Conservation (phyloP, 108 stramenopile genomes). For the Skeletonema marinoi region DNA sequence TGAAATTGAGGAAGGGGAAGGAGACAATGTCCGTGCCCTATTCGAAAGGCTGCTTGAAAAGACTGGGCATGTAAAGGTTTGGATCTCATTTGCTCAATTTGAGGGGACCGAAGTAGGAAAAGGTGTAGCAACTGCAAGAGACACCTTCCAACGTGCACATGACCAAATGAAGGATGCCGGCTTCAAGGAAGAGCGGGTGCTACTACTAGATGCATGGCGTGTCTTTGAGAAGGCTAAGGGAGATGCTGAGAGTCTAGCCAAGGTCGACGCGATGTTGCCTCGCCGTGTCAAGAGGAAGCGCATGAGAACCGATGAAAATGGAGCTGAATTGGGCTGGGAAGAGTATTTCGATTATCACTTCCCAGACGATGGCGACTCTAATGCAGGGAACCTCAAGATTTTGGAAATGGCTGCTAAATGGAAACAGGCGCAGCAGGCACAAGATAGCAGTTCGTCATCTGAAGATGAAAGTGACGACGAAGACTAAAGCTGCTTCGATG, state of each 20-base stretch:
- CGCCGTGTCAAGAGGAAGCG: slow-evolving; percentile 93
- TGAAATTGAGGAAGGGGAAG: slow-evolving; percentile 91
- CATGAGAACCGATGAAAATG: slow-evolving; percentile 84
- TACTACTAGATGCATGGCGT: slow-evolving; percentile 96
- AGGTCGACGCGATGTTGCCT: slow-evolving; percentile 89
- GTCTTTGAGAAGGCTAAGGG: slow-evolving; percentile 88
- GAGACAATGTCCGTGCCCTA: slow-evolving; percentile 74
- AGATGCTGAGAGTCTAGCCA: slow-evolving; percentile 55
- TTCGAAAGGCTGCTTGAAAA: slow-evolving; percentile 94
- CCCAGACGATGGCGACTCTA: slow-evolving; percentile 92
- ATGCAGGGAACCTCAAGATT: slow-evolving; percentile 88
- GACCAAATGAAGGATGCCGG: slow-evolving; percentile 83
- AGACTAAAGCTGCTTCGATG: neutral
- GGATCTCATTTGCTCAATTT: slow-evolving; percentile 84
- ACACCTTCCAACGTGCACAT: slow-evolving; percentile 86
- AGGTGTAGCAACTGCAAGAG: slow-evolving; percentile 74
- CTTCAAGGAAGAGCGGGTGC: slow-evolving; percentile 91
- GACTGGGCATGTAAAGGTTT: slow-evolving; percentile 95
- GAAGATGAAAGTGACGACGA: slow-evolving; percentile 51
- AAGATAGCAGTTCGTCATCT: slow-evolving; percentile 45
- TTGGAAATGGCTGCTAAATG: slow-evolving; percentile 97
- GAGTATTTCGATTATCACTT: slow-evolving; percentile 99
- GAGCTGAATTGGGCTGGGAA: slow-evolving; percentile 92
- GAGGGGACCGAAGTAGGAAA: slow-evolving; percentile 72
- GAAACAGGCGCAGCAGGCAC: slow-evolving; percentile 77